These are phyloP conservation scores for Backusella circina DNA, from an alignment of 192 early-diverging fungal species.

Conservation along the genomic window DNA sequence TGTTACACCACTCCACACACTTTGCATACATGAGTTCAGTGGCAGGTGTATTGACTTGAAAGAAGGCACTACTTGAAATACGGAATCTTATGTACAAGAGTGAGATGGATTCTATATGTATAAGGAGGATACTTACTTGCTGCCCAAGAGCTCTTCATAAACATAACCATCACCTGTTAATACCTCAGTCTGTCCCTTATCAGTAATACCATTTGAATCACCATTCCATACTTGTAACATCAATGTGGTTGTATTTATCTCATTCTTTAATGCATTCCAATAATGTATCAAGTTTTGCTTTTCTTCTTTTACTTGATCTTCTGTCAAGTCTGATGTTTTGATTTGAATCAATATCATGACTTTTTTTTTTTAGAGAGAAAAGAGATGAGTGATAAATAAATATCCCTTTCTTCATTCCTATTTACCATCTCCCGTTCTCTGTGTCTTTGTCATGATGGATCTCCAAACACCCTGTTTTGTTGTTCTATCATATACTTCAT, in stretches of 20 bases:
- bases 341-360: slow-evolving; percentile 68
- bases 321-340: slow-evolving; percentile 40
- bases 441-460: slow-evolving; percentile 53
- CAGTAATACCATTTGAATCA: slow-evolving; percentile 49
- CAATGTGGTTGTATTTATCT: slow-evolving; percentile 43
- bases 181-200: slow-evolving; percentile 39
- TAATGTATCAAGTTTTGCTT: slow-evolving; percentile 28
- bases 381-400: not conserved
- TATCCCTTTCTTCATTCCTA: not conserved
- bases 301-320: slow-evolving; percentile 34
- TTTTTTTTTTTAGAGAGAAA: not conserved
- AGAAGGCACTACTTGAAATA: slow-evolving; percentile 72
- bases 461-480: slow-evolving; percentile 61
- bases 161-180: slow-evolving; percentile 53
- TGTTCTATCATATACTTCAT: slow-evolving; percentile 31
- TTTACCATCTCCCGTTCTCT: slow-evolving; percentile 54
- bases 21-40: slow-evolving; percentile 61
- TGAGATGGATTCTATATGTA: not conserved
- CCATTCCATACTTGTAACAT: slow-evolving; percentile 46
- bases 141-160: slow-evolving; percentile 61
- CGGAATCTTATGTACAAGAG: slow-evolving; percentile 40
- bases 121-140: slow-evolving; percentile 22
- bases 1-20: slow-evolving; percentile 32
- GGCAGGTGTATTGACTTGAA: slow-evolving; percentile 74
- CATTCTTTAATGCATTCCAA: slow-evolving; percentile 20